Percentiles rank a stretch among this genome's conserved stretches.
phyloP scores from a whole-genome alignment of 1,284 basidiomycete genomes.

The Moesziomyces aphidis region DNA sequence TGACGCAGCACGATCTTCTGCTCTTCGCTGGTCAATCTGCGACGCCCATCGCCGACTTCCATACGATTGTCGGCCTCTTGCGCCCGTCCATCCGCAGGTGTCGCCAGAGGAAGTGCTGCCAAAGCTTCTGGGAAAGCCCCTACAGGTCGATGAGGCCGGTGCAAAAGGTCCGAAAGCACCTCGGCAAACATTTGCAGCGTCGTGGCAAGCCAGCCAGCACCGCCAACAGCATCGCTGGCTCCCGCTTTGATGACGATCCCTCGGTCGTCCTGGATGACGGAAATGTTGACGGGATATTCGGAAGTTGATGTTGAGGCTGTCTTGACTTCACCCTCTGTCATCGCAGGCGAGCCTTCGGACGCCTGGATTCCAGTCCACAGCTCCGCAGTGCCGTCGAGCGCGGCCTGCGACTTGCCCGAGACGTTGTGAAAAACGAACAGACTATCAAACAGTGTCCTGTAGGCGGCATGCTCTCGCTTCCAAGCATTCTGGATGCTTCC shows the following conservation, averaged over 20 bases:
- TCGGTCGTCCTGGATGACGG: constrained; percentile 12
- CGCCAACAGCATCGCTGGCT: constrained; percentile 18
- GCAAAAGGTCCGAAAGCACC: constrained; percentile 10
- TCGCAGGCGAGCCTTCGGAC: neutral
- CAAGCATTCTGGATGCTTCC: constrained; percentile 12
- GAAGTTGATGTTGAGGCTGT: constrained; percentile 7
- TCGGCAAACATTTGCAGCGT: constrained; percentile 8
- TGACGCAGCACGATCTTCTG: constrained; percentile 13
- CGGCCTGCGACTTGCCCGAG: neutral
- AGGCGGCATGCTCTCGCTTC: neutral
- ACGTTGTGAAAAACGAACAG: constrained; percentile 18
- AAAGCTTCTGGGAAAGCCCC: constrained; percentile 12
- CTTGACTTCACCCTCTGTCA: neutral
- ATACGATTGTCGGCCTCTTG: neutral
- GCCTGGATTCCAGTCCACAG: constrained; percentile 2
- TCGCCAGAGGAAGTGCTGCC: constrained; percentile 5
- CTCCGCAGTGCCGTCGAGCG: neutral
- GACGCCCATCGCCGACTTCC: constrained; percentile 4
- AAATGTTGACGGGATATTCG: constrained; percentile 26
- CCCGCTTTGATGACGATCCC: constrained; percentile 14
- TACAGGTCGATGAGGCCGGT: constrained; percentile 6
- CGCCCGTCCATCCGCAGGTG: neutral
- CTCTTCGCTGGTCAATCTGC: constrained; percentile 5
- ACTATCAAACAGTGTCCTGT: constrained; percentile 7
- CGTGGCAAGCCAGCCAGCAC: constrained; percentile 6